These are phyloP conservation scores for Musa troglodytarum DNA, from an alignment of 176 grass and related monocot genomes.

Conservation along the genomic window DNA sequence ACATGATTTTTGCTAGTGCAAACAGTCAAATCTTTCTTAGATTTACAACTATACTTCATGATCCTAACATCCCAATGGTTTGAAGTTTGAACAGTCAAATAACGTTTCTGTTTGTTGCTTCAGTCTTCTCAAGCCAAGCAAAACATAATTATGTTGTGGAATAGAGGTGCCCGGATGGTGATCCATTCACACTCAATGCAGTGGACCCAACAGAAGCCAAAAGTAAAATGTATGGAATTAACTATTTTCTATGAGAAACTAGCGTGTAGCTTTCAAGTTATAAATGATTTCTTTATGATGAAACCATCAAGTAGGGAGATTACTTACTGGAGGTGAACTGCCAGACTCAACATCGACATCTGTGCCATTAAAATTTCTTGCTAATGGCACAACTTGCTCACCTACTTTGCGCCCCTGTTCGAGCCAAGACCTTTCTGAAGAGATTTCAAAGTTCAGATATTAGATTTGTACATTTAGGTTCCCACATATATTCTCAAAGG, in stretches of 20 bases:
- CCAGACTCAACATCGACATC: slow-evolving; percentile 67
- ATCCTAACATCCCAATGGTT: background rate
- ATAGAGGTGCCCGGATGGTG: too few relatives aligned
- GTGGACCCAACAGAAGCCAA: too few relatives aligned
- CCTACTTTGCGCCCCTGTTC: slow-evolving; percentile 95
- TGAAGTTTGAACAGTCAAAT: too few relatives aligned
- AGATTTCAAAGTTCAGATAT: slow-evolving; percentile 12
- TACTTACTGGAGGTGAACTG: slow-evolving; percentile 35
- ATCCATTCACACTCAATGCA: too few relatives aligned
- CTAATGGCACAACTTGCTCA: slow-evolving; percentile 90
- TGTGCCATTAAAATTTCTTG: slow-evolving; percentile 73
- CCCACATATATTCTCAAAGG: background rate
- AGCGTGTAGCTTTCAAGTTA: too few relatives aligned
- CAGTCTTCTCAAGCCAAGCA: too few relatives aligned
- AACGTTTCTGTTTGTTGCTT: too few relatives aligned
- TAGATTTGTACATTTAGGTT: background rate
- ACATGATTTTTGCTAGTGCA: background rate
- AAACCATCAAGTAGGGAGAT: background rate
- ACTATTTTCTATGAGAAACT: too few relatives aligned
- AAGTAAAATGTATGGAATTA: too few relatives aligned
- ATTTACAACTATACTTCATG: background rate
- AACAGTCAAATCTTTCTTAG: background rate
- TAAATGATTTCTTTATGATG: too few relatives aligned
- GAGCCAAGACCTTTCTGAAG: slow-evolving; percentile 89
- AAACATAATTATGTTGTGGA: too few relatives aligned